A percentile compares a stretch with the other conserved stretches of the same genome.
Conservation (phyloP, 768 basidiomycete species). For the Tephrocybe rancida region DNA sequence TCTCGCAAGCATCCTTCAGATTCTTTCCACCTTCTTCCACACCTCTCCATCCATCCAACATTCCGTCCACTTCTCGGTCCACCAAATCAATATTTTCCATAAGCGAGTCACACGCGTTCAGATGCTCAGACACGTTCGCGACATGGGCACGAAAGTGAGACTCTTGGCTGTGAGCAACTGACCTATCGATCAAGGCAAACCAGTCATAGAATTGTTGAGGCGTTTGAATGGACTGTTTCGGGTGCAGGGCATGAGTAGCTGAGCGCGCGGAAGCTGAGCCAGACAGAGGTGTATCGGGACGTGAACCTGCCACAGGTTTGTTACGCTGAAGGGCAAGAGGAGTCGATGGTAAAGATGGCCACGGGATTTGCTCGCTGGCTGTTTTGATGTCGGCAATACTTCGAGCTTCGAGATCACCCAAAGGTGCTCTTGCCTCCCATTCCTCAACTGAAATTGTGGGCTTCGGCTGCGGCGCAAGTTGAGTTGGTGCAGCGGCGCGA, state of each 20-base stretch:
- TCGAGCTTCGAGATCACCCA: conserved; percentile 66
- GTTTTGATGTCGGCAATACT: conserved; percentile 67
- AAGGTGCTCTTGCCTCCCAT: conserved; percentile 86
- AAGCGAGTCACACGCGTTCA: conserved; percentile 77
- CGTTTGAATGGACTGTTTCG: conserved; percentile 79
- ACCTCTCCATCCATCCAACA: conserved; percentile 82
- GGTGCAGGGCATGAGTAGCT: conserved; percentile 61
- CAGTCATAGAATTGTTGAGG: conserved; percentile 98
- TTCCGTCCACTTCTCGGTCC: conserved; percentile 72
- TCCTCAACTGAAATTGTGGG: conserved; percentile 74
- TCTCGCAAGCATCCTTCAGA: conserved; percentile 89
- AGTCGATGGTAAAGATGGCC: conserved; percentile 39
- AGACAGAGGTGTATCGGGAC: conserved; percentile 43
- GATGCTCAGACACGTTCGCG: conserved; percentile 71
- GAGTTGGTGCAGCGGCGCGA: conserved; percentile 9
- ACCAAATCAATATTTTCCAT: conserved; percentile 74
- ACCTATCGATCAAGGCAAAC: conserved; percentile 87
- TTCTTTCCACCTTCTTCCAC: conserved; percentile 94
- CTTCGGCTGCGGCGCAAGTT: conserved; percentile 31
- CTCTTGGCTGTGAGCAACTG: conserved; percentile 92
- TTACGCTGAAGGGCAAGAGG: conserved; percentile 36
- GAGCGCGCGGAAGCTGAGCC: conserved; percentile 15
- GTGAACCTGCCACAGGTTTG: conserved; percentile 30
- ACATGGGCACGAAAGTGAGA: conserved; percentile 89
- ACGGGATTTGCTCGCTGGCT: conserved; percentile 57